Base-by-base conservation (phyloP, 352 stramenopile genomes). In the Globisporangium echinulatum region DNA sequence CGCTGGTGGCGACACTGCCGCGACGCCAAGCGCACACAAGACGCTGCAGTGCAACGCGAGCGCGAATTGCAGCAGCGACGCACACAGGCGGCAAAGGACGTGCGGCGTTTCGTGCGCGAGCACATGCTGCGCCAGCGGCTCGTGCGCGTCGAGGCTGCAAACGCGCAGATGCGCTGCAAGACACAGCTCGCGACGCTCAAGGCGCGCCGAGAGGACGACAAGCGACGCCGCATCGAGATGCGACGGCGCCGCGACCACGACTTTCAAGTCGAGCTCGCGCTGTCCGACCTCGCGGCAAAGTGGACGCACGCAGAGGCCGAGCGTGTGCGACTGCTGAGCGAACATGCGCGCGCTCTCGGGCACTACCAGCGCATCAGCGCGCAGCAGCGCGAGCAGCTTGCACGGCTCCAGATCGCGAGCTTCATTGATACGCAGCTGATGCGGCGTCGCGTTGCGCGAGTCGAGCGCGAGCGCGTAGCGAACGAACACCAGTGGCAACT, bases 91-190 rank as follows among this genome's bases (percentile, higher is more conserved):
- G 44, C 61, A 5, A 70, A 66, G 17, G 62, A 70, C 33, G 58
- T 87, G n/a, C 68, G 83, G 51, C 58, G 59, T 0, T 85, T 81
- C 14, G 54, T 85, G 7, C 72, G 64, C 3, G 75, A 88, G 62
- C 63, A 71, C 55, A 7, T 77, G 14, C 56, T 88, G 3, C 72
- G 72, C 0, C 58, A 62, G 2, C 62, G 65, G 49, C 54, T 88
- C 17, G 69, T 65, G n/a, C 19, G 75, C 62, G 5, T 62, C 72
- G 15, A 66, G 70, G 33, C 56, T 58, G 43, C 60, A 15, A 54
- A 73, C 11, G 75, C 72, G 17, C 72, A 71, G 4, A 59, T 80
- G 9, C 54, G 76, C 19, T 77, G 82, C 49, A 74, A 81, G 39
- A 56, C 79, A 37, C 68, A 82, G 15, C 52, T 85, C 0, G 65